Percentiles rank a stretch among this genome's conserved stretches.
phyloP scores from a whole-genome alignment of 2,329 filamentous ascomycete species.

The Apiospora arundinis region DNA sequence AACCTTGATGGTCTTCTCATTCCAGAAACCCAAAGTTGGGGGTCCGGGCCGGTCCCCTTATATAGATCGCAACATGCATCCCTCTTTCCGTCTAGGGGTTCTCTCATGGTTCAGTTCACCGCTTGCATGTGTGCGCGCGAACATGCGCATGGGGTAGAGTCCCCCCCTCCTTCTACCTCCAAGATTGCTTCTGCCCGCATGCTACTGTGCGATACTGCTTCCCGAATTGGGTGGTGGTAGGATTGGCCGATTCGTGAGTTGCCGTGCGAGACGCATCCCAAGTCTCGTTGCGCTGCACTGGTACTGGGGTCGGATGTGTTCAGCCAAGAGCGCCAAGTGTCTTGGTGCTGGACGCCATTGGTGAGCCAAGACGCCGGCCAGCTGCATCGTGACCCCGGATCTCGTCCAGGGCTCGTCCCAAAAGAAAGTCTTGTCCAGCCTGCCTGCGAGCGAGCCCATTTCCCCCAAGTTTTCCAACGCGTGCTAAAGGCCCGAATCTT shows the following conservation, averaged over 20 bases:
- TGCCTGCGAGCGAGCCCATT: neutral
- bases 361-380: conserved; percentile 18
- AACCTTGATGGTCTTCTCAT: neutral
- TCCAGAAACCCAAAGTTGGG: neutral
- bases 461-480: conserved; percentile 21
- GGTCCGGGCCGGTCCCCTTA: neutral
- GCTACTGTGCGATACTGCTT: neutral
- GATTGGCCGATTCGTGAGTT: neutral
- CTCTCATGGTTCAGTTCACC: neutral
- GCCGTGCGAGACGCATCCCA: neutral
- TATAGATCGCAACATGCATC: neutral
- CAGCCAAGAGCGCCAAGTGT: conserved; percentile 20
- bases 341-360: conserved; percentile 18
- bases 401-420: neutral
- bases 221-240: neutral
- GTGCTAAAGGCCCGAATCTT: conserved; percentile 21
- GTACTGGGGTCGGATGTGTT: neutral
- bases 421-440: conserved; percentile 24
- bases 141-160: neutral
- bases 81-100: neutral
- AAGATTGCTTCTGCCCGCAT: neutral
- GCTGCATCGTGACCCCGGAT: conserved; percentile 10
- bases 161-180: no score
- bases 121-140: neutral
- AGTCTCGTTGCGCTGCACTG: neutral